phyloP scores from a whole-genome alignment of 2,329 filamentous ascomycete species.

The Orbilia brochopaga region DNA sequence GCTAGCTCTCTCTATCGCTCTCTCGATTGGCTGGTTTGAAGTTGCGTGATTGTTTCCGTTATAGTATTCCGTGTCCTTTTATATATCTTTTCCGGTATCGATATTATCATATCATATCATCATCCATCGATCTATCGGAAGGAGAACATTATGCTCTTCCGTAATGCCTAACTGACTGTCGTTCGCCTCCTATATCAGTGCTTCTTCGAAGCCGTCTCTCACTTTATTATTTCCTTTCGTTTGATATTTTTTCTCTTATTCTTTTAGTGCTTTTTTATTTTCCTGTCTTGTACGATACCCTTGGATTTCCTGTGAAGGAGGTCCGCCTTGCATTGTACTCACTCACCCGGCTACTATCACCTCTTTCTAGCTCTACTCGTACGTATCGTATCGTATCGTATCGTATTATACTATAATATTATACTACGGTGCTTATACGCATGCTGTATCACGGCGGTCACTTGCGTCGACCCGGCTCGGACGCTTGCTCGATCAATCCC shows the following conservation, averaged over 20 bases:
- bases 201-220: no score
- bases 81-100: neutral
- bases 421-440: conserved; percentile 13
- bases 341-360: conserved; percentile 10
- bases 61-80: neutral
- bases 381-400: no score
- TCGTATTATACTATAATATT: neutral
- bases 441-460: conserved; percentile 37
- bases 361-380: no score
- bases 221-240: conserved; percentile 9
- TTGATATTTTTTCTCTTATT: conserved; percentile 20
- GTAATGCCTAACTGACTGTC: neutral
- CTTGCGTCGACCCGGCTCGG: neutral
- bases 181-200: no score
- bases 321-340: conserved; percentile 41
- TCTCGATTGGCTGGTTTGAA: no score
- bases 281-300: conserved; percentile 51
- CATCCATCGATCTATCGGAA: no score
- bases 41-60: no score
- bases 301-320: conserved; percentile 34
- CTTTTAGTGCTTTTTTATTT: no score
- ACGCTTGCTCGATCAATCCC: neutral
- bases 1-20: neutral
- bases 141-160: neutral
- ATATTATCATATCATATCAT: neutral